Conservation (phyloP, 169 alveolate genomes). For the Eimeria necatrix region DNA sequence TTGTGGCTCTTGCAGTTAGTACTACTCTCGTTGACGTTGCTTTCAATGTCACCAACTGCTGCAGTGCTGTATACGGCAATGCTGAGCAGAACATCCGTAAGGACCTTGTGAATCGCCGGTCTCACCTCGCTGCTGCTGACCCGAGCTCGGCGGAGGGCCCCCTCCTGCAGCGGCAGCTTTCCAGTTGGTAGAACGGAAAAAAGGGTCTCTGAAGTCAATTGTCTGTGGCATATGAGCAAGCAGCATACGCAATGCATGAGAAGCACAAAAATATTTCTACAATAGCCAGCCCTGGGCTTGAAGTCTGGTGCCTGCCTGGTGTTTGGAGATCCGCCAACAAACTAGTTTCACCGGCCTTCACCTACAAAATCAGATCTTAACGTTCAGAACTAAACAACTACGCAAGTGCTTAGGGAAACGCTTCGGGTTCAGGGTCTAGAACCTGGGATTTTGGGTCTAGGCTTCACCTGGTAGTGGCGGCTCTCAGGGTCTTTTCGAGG, state of each 20-base stretch:
- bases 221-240: constrained; percentile 70
- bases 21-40: neutral
- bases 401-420: neutral
- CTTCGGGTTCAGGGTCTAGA: constrained; percentile 1
- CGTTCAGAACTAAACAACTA: neutral
- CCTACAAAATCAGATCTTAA: neutral
- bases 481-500: constrained; percentile 84
- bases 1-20: neutral
- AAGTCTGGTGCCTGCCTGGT: too few species aligned
- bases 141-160: neutral
- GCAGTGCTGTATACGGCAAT: neutral
- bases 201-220: constrained; percentile 86
- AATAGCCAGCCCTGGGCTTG: too few species aligned
- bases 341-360: too few species aligned
- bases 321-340: too few species aligned
- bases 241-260: neutral
- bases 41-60: neutral
- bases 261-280: neutral
- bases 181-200: constrained; percentile 76
- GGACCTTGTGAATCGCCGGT: neutral
- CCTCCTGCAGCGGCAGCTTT: constrained; percentile 42
- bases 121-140: constrained; percentile 67
- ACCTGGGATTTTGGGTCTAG: neutral
- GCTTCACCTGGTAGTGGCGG: constrained; percentile 81
- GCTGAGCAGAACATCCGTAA: too few species aligned